These are phyloP conservation scores for Tolypocladium paradoxum DNA, from an alignment of 2,329 filamentous ascomycete genomes.

Conservation along the genomic window DNA sequence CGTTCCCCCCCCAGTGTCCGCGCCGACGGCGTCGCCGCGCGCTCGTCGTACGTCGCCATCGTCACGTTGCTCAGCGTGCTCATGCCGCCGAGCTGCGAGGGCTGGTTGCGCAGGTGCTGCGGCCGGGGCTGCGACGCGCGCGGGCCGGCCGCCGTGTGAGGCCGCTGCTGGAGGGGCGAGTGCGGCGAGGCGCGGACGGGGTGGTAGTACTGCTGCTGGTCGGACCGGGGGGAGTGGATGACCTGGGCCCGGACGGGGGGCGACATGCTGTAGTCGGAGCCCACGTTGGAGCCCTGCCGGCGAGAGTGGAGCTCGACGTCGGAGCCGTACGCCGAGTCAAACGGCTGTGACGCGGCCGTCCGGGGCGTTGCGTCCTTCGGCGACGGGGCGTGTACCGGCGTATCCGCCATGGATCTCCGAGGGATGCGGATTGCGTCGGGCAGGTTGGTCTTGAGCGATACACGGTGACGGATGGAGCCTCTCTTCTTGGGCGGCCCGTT, in stretches of 20 bases:
- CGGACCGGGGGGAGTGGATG: conserved; percentile 22
- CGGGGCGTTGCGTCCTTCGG: conserved; percentile 21
- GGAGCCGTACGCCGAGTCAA: conserved; percentile 39
- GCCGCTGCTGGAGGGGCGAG: conserved; percentile 50
- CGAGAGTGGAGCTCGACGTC: conserved; percentile 31
- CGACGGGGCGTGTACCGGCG: conserved; percentile 15
- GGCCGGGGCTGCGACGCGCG: conserved; percentile 20
- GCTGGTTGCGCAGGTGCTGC: conserved; percentile 34
- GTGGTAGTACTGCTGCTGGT: conserved; percentile 42
- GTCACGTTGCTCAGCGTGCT: conserved; percentile 47
- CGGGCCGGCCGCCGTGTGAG: conserved; percentile 36
- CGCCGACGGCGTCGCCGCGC: conserved; percentile 15
- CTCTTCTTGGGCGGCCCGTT: conserved; percentile 17
- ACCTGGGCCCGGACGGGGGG: conserved; percentile 12
- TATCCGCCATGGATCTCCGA: conserved; percentile 16
- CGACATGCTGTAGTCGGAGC: conserved; percentile 18
- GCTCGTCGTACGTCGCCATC: conserved; percentile 31
- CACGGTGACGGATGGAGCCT: conserved; percentile 40
- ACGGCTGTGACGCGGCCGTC: conserved; percentile 15
- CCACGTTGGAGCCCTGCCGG: conserved; percentile 20
- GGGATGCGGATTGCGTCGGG: conserved; percentile 46
- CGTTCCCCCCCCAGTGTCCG: conserved; percentile 21
- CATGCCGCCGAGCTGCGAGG: conserved; percentile 42
- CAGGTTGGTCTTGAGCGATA: conserved; percentile 41
- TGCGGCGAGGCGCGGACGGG: conserved; percentile 53